Evolutionary conservation across 2,329 filamentous ascomycete species (phyloP).

Genomic region (Pseudocercospora crystallina): DNA sequence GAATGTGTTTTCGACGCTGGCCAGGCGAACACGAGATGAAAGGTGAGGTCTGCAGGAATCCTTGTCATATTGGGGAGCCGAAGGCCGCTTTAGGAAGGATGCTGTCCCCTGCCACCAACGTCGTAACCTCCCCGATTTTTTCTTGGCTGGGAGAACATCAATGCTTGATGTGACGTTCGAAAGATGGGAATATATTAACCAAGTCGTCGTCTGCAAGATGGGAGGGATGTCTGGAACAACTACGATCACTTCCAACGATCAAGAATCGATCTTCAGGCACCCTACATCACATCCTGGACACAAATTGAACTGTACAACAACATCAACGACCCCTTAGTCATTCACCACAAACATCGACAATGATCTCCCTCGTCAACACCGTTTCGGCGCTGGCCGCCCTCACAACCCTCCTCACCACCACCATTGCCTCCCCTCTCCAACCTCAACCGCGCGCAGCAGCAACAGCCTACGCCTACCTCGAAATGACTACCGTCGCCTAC

Average conservation of each 20-base stretch:
- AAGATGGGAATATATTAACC: neutral
- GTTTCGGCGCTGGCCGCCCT: neutral
- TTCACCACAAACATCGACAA: neutral
- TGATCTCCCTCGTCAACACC: neutral
- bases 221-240: too few relatives aligned
- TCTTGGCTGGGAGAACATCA: neutral
- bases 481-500: conserved; percentile 38
- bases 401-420: neutral
- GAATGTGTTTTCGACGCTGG: neutral
- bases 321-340: too few relatives aligned
- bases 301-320: too few relatives aligned
- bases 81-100: neutral
- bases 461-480: conserved; percentile 6
- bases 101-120: conserved; percentile 1
- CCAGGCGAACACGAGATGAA: too few relatives aligned
- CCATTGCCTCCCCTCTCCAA: neutral
- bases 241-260: too few relatives aligned
- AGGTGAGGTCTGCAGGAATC: neutral
- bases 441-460: conserved; percentile 2
- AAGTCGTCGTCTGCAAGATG: too few relatives aligned
- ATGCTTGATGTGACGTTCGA: conserved; percentile 1
- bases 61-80: conserved; percentile 5
- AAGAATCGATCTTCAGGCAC: too few relatives aligned
- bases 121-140: neutral
- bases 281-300: too few relatives aligned